These are phyloP conservation scores for Xylaria sp. DNA, from an alignment of 2,329 filamentous ascomycete species.

Conservation along the genomic window DNA sequence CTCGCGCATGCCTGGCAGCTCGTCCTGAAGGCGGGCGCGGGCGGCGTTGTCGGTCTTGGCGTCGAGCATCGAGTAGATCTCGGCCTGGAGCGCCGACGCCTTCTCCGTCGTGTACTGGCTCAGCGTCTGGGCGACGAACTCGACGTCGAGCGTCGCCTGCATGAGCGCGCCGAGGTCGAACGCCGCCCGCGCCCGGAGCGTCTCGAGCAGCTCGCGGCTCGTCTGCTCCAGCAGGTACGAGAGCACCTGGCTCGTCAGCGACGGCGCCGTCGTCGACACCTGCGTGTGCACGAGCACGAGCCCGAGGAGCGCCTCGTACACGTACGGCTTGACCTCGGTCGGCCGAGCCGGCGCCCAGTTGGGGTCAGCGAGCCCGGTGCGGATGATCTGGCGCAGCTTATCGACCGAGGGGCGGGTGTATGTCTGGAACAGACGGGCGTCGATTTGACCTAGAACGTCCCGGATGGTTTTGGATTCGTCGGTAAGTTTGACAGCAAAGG, in stretches of 20 bases:
- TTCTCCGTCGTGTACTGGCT: conserved; percentile 85
- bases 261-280: conserved; percentile 76
- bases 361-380: conserved; percentile 69
- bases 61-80: conserved; percentile 92
- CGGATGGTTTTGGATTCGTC: conserved; percentile 91
- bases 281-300: conserved; percentile 93
- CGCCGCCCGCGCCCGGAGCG: conserved; percentile 66
- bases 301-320: conserved; percentile 82
- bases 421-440: conserved; percentile 85
- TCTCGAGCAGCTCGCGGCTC: conserved; percentile 76
- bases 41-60: conserved; percentile 86
- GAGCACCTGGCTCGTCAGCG: conserved; percentile 78
- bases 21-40: conserved; percentile 75
- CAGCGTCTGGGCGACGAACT: conserved; percentile 94
- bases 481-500: conserved; percentile 91
- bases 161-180: conserved; percentile 84
- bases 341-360: conserved; percentile 74
- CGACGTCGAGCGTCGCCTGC: conserved; percentile 96
- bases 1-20: conserved; percentile 86
- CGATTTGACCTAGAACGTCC: conserved; percentile 88
- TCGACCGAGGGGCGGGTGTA: conserved; percentile 82
- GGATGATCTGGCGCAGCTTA: conserved; percentile 69
- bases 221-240: conserved; percentile 85
- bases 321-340: conserved; percentile 79
- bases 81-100: conserved; percentile 78